These are phyloP conservation scores for Hypomyces perniciosus DNA, from an alignment of 2,329 filamentous ascomycete genomes.

Conservation along the genomic window DNA sequence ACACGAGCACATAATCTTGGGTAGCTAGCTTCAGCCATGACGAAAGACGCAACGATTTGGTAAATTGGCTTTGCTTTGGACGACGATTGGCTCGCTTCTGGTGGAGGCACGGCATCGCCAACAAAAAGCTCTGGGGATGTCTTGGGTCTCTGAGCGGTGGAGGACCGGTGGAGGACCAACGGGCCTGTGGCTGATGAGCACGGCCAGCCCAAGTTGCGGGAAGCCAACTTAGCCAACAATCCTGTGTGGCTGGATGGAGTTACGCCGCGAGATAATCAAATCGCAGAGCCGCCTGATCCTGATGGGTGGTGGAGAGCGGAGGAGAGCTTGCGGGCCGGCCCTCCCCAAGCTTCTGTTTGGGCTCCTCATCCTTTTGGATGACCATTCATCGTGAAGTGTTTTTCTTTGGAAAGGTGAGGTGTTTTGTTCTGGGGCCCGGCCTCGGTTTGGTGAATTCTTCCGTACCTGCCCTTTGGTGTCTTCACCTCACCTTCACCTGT, in stretches of 20 bases:
- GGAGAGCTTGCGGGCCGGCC: slow-evolving; percentile 4
- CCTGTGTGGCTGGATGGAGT: not conserved
- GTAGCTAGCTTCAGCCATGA: not conserved
- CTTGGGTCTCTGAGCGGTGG: slow-evolving; percentile 8
- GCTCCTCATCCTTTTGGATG: not conserved
- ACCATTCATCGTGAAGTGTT: not conserved
- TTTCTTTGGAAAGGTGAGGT: not conserved
- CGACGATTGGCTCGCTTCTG: slow-evolving; percentile 7
- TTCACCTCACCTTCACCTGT: too few species aligned
- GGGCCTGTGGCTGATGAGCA: not conserved
- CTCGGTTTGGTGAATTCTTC: not conserved
- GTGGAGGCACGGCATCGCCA: slow-evolving; percentile 8
- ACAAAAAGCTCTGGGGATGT: slow-evolving; percentile 2
- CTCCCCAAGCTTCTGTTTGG: not conserved
- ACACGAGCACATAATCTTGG: not conserved
- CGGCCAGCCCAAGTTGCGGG: not conserved
- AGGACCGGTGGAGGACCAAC: slow-evolving; percentile 1
- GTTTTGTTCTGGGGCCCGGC: slow-evolving; percentile 4
- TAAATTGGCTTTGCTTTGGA: not conserved
- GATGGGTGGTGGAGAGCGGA: slow-evolving; percentile 2
- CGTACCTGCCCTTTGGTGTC: too few species aligned
- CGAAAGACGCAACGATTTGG: not conserved
- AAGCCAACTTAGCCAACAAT: not conserved
- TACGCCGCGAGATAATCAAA: not conserved
- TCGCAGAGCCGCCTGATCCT: slow-evolving; percentile 8